These are phyloP conservation scores for Rubia balearica DNA, from an alignment of 305 asterid species.

Conservation along the genomic window DNA sequence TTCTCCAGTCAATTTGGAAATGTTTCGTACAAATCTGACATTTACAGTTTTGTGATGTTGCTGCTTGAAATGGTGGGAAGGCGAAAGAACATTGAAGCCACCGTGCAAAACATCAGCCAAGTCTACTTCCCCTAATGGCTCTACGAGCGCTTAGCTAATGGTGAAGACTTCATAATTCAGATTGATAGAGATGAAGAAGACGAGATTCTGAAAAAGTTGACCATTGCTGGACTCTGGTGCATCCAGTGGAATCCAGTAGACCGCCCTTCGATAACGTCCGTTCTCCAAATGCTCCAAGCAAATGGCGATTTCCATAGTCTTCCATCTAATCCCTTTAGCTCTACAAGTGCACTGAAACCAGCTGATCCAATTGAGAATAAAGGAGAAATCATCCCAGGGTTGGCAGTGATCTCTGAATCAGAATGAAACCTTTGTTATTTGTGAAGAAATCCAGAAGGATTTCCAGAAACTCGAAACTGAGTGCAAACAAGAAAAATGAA, in stretches of 20 bases:
- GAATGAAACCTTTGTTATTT: neutral
- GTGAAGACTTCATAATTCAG: neutral
- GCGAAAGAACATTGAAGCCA: neutral
- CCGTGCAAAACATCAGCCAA: neutral
- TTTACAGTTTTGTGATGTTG: neutral
- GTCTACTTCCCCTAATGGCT: neutral
- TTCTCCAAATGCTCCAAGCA: neutral
- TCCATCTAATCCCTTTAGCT: conserved; percentile 5
- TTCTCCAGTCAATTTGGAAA: neutral
- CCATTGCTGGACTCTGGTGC: conserved; percentile 1
- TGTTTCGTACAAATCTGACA: neutral
- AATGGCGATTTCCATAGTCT: neutral
- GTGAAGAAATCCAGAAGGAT: too few species aligned
- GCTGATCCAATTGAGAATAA: neutral
- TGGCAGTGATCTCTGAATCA: conserved; percentile 1
- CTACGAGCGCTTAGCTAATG: neutral
- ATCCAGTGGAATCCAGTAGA: neutral
- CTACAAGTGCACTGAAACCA: neutral
- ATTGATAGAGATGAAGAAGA: neutral
- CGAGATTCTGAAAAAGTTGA: neutral
- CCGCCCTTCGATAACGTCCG: neutral
- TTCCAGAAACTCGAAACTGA: too few species aligned
- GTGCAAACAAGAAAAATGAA: too few species aligned
- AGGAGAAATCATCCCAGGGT: neutral
- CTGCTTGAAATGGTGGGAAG: neutral